A percentile compares a stretch with the other conserved stretches of the same genome.
phyloP scores from a whole-genome alignment of 2,329 filamentous ascomycete genomes.

The Epichloe baconii region DNA sequence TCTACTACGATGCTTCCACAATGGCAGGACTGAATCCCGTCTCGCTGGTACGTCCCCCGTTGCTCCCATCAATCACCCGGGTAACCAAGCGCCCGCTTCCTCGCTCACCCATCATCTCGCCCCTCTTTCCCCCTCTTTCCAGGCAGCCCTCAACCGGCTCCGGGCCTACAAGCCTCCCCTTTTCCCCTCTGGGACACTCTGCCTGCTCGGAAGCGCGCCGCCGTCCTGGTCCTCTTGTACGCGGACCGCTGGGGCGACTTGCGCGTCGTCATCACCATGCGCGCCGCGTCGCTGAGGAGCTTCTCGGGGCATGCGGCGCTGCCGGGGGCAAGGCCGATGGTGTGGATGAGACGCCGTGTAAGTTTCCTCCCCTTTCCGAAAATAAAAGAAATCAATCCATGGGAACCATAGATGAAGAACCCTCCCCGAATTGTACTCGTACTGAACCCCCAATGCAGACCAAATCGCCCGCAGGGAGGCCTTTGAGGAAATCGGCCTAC shows the following conservation, averaged over 20 bases:
- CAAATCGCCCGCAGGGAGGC: constrained; percentile 83
- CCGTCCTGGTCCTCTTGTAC: constrained; percentile 79
- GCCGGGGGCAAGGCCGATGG: constrained; percentile 59
- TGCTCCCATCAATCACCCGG: background rate
- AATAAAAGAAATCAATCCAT: no score
- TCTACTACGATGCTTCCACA: constrained; percentile 43
- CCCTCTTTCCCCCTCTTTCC: background rate
- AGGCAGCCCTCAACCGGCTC: constrained; percentile 48
- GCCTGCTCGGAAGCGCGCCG: constrained; percentile 57
- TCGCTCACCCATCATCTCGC: background rate
- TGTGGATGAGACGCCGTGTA: constrained; percentile 46
- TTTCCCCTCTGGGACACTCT: constrained; percentile 50
- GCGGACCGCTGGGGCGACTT: constrained; percentile 72
- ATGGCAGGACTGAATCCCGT: constrained; percentile 43
- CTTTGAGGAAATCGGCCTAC: constrained; percentile 84
- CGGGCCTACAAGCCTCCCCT: constrained; percentile 47
- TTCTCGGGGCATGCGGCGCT: constrained; percentile 82
- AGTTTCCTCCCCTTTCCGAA: constrained; percentile 7
- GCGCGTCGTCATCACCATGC: constrained; percentile 56
- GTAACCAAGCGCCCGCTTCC: background rate
- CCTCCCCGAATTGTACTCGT: no score
- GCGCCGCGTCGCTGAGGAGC: constrained; percentile 47
- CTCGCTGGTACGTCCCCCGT: constrained; percentile 32
- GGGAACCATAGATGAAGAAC: no score
- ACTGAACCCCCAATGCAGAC: constrained; percentile 29